A percentile compares a stretch with the other conserved stretches of the same genome.
Evolutionary conservation across 2,329 filamentous ascomycete genomes (phyloP).

Genomic region (Ascochyta fabae): DNA sequence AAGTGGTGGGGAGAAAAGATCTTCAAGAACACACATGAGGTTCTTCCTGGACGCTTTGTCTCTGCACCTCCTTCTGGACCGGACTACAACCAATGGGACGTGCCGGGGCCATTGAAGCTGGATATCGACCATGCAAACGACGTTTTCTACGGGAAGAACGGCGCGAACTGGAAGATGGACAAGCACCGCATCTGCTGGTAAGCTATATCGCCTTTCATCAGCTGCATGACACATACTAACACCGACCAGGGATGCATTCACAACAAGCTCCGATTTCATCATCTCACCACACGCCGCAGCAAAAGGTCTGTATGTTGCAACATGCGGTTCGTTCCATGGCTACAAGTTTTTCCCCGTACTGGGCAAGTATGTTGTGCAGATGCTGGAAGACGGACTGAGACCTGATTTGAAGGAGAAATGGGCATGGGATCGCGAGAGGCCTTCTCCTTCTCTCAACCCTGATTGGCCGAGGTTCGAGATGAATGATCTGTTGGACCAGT

Average conservation of each 20-base stretch:
- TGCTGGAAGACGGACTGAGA: slow-evolving; percentile 51
- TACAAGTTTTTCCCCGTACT: slow-evolving; percentile 68
- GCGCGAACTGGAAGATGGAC: slow-evolving; percentile 63
- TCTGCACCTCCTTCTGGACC: slow-evolving; percentile 62
- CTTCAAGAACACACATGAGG: slow-evolving; percentile 44
- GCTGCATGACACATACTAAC: slow-evolving; percentile 33
- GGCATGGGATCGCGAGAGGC: slow-evolving; percentile 64
- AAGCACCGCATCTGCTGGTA: slow-evolving; percentile 73
- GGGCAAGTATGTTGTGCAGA: slow-evolving; percentile 61
- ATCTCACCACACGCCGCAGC: slow-evolving; percentile 59
- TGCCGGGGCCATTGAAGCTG: slow-evolving; percentile 61
- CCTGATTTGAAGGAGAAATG: slow-evolving; percentile 67
- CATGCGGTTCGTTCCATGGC: slow-evolving; percentile 66
- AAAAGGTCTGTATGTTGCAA: slow-evolving; percentile 61
- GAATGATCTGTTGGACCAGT: slow-evolving; percentile 56
- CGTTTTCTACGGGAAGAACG: slow-evolving; percentile 65
- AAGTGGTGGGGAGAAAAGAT: slow-evolving; percentile 47
- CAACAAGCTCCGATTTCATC: slow-evolving; percentile 62
- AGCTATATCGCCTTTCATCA: slow-evolving; percentile 10
- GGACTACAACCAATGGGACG: slow-evolving; percentile 70
- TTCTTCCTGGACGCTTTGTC: slow-evolving; percentile 58
- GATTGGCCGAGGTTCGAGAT: slow-evolving; percentile 66
- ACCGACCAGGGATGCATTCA: slow-evolving; percentile 67
- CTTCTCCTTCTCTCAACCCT: slow-evolving; percentile 57
- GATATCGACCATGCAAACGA: slow-evolving; percentile 65